Evolutionary conservation across 116 monocot species (phyloP).

Genomic region (Trichopus zeylanicus): DNA sequence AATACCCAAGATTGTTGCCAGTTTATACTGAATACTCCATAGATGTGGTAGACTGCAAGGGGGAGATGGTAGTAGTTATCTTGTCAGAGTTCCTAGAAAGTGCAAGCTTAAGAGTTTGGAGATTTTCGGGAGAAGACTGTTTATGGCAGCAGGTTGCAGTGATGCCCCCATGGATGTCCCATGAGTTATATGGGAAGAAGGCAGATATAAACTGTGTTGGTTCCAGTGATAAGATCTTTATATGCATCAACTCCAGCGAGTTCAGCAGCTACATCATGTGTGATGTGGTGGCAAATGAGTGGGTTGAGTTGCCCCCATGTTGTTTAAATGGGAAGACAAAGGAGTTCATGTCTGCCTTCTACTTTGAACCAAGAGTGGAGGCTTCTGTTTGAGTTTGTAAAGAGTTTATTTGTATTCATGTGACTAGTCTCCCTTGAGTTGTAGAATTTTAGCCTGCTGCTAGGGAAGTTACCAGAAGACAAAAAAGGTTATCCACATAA

Average conservation of each 20-base stretch:
- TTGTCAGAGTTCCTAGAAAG: slow-evolving; percentile 80
- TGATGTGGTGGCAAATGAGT: slow-evolving; percentile 29
- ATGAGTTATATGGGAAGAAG: slow-evolving; percentile 60
- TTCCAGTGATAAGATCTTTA: slow-evolving; percentile 32
- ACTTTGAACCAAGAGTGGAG: slow-evolving; percentile 87
- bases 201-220: slow-evolving; percentile 79
- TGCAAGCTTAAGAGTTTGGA: slow-evolving; percentile 75
- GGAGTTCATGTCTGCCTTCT: slow-evolving; percentile 74
- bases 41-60: slow-evolving; percentile 63
- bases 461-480: background rate
- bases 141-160: slow-evolving; percentile 60
- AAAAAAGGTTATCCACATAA: background rate
- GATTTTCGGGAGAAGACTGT: slow-evolving; percentile 29
- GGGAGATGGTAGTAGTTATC: slow-evolving; percentile 49
- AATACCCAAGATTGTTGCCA: slow-evolving; percentile 64
- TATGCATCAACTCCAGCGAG: slow-evolving; percentile 56
- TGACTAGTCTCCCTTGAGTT: background rate
- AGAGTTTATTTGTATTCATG: slow-evolving; percentile 7
- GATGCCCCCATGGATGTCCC: slow-evolving; percentile 83
- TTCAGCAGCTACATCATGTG: slow-evolving; percentile 37
- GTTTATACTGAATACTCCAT: slow-evolving; percentile 66
- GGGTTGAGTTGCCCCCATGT: slow-evolving; percentile 70
- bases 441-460: no score
- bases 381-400: slow-evolving; percentile 28
- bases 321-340: slow-evolving; percentile 36